Conservation (phyloP, 2,329 filamentous ascomycete genomes). For the Venturia pyrina region DNA sequence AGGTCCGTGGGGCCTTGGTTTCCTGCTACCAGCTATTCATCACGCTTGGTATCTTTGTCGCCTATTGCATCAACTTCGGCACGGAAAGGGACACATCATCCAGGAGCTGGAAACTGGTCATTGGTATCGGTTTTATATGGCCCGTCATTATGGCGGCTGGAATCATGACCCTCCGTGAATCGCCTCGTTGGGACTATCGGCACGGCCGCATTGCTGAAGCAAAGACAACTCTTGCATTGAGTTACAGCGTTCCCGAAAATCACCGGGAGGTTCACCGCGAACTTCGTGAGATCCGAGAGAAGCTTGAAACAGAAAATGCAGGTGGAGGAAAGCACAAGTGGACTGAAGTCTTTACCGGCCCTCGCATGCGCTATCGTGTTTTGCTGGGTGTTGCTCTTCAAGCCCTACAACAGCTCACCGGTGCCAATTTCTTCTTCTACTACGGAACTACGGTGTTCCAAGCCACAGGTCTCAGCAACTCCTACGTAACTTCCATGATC, state of each 20-base stretch:
- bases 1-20: slow-evolving; percentile 54
- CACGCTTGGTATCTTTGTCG: slow-evolving; percentile 53
- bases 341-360: slow-evolving; percentile 57
- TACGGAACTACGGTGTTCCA: slow-evolving; percentile 38
- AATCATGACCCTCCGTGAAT: slow-evolving; percentile 46
- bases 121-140: slow-evolving; percentile 49
- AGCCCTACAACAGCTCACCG: slow-evolving; percentile 58
- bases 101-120: slow-evolving; percentile 54
- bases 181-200: slow-evolving; percentile 49
- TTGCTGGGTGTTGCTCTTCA: slow-evolving; percentile 53
- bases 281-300: slow-evolving; percentile 45
- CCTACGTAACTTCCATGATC: slow-evolving; percentile 38
- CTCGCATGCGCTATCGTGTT: slow-evolving; percentile 57
- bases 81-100: slow-evolving; percentile 40
- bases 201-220: slow-evolving; percentile 42
- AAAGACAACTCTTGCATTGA: slow-evolving; percentile 40
- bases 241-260: slow-evolving; percentile 46
- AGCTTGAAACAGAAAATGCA: slow-evolving; percentile 43
- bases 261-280: slow-evolving; percentile 45
- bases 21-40: slow-evolving; percentile 59
- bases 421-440: slow-evolving; percentile 58
- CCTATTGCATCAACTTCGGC: slow-evolving; percentile 47
- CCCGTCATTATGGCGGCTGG: slow-evolving; percentile 43
- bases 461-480: slow-evolving; percentile 30
- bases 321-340: slow-evolving; percentile 43